These are phyloP conservation scores for Aspergillus fumigatiaffinis DNA, from an alignment of 2,329 filamentous ascomycete species.

Conservation along the genomic window DNA sequence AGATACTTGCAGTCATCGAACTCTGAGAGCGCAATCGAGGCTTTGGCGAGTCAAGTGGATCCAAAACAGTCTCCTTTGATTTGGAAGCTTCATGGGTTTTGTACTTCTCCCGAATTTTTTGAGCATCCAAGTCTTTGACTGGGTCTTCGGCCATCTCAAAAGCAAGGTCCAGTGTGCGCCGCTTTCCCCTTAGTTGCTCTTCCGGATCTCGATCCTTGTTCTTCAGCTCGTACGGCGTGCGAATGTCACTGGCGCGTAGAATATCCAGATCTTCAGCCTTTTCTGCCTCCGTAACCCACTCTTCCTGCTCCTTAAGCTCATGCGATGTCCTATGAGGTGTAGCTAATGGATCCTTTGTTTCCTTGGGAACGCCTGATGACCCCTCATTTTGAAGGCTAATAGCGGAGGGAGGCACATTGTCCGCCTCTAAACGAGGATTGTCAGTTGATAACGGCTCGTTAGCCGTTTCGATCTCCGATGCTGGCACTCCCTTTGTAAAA, in stretches of 20 bases:
- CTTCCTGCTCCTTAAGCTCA: slow-evolving; percentile 1
- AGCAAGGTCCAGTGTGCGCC: slow-evolving; percentile 18
- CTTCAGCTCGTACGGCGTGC: slow-evolving; percentile 25
- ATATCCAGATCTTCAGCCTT: slow-evolving; percentile 31
- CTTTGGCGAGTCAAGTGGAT: not conserved
- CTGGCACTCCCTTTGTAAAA: not conserved
- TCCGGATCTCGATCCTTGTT: slow-evolving; percentile 18
- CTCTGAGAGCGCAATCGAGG: too few relatives aligned
- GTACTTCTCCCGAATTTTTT: slow-evolving; percentile 19
- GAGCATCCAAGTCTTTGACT: slow-evolving; percentile 14
- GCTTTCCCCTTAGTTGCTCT: slow-evolving; percentile 11
- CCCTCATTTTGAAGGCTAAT: not conserved
- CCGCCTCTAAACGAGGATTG: not conserved
- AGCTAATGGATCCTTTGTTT: not conserved
- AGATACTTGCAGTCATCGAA: not conserved
- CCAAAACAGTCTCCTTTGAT: not conserved
- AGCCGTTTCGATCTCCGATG: not conserved
- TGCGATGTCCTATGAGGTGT: not conserved
- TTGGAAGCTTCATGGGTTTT: slow-evolving; percentile 10
- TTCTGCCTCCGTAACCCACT: slow-evolving; percentile 7
- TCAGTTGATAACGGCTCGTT: not conserved
- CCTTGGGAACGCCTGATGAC: not conserved
- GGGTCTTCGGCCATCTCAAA: slow-evolving; percentile 15
- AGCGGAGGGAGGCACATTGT: not conserved
- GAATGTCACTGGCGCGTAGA: slow-evolving; percentile 35